phyloP scores from a whole-genome alignment of 1,284 basidiomycete species.

The Cerioporus squamosus region DNA sequence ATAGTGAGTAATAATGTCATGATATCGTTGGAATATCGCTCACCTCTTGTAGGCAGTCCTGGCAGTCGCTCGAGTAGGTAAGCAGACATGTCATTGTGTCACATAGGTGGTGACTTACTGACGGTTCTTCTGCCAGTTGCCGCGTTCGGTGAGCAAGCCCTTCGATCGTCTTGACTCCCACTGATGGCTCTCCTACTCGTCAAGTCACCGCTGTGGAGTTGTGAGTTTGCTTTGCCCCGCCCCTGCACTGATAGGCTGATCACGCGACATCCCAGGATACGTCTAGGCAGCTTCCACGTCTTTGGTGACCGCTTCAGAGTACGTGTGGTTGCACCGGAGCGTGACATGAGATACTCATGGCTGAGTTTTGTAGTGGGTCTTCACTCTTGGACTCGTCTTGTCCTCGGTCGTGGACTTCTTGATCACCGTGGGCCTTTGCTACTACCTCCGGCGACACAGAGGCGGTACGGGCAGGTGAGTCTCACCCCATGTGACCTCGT shows the following conservation, averaged over 20 bases:
- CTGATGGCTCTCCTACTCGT: constrained; percentile 3
- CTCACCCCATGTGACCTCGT: not conserved
- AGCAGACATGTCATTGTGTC: not conserved
- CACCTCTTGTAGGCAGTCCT: constrained; percentile 10
- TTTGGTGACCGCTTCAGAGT: constrained; percentile 20
- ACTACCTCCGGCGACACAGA: constrained; percentile 19
- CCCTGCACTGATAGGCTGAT: not conserved
- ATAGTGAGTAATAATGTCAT: constrained; percentile 11
- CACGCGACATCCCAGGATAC: constrained; percentile 9
- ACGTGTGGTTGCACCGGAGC: not conserved
- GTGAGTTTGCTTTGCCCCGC: not conserved
- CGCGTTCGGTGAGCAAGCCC: constrained; percentile 11
- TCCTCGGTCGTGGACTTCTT: constrained; percentile 16
- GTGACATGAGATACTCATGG: not conserved
- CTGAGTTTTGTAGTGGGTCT: constrained; percentile 18
- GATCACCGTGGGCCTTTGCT: constrained; percentile 19
- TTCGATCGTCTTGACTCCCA: not conserved
- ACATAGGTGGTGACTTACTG: not conserved
- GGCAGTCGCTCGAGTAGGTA: constrained; percentile 21
- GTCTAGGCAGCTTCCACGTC: constrained; percentile 14
- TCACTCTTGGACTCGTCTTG: constrained; percentile 20
- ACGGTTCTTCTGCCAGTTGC: constrained; percentile 2
- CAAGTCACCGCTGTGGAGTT: constrained; percentile 2
- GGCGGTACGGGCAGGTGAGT: constrained; percentile 18
- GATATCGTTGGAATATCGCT: not conserved